A percentile compares a stretch with the other conserved stretches of the same genome.
phyloP scores from a whole-genome alignment of 768 basidiomycete species.

The Mycena metata region DNA sequence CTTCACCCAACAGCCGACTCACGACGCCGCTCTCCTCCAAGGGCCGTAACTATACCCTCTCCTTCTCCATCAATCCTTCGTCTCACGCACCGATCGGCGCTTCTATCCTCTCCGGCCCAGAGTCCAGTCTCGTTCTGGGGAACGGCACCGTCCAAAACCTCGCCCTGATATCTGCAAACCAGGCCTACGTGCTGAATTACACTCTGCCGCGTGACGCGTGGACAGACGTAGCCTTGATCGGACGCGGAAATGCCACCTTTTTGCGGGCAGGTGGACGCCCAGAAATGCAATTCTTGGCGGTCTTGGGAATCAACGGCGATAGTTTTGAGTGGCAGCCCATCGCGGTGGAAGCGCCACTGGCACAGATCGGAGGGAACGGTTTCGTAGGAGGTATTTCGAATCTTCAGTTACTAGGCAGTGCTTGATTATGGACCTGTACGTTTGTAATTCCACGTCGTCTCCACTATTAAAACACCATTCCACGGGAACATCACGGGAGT shows the following conservation, averaged over 20 bases:
- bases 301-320: constrained; percentile 32
- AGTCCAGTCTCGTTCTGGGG: constrained; percentile 35
- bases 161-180: constrained; percentile 28
- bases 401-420: constrained; percentile 25
- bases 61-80: constrained; percentile 38
- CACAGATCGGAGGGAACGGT: constrained; percentile 32
- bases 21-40: constrained; percentile 37
- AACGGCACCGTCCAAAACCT: constrained; percentile 34
- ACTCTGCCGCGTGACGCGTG: constrained; percentile 35
- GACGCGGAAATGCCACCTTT: constrained; percentile 36
- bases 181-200: constrained; percentile 35
- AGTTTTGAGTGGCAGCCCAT: constrained; percentile 36
- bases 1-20: constrained; percentile 30
- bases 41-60: constrained; percentile 38
- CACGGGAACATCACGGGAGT: no score
- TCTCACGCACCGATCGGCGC: constrained; percentile 21
- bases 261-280: constrained; percentile 21
- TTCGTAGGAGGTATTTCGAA: constrained; percentile 32
- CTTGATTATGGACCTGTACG: constrained; percentile 6
- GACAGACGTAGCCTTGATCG: constrained; percentile 31
- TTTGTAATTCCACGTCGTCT: no score
- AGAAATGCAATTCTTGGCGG: constrained; percentile 36
- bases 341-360: constrained; percentile 36
- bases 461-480: no score
- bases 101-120: constrained; percentile 30